Evolutionary conservation across 2,329 filamentous ascomycete genomes (phyloP).

Genomic region (Trichoderma sp.): DNA sequence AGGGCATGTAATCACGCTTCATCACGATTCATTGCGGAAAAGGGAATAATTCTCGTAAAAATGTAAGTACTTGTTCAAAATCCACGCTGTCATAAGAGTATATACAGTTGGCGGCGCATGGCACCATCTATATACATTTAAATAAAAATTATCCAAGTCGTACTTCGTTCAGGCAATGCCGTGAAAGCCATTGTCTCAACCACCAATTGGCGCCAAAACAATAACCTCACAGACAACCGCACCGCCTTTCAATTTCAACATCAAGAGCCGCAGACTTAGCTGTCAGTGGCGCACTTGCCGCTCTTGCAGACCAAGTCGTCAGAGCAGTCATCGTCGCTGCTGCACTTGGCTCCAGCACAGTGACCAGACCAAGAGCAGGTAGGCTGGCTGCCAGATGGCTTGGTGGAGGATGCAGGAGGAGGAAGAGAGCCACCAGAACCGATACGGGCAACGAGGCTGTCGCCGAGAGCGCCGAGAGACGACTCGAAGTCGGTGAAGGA

Average conservation of each 20-base stretch:
- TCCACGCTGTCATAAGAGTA: conserved; percentile 7
- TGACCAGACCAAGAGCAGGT: conserved; percentile 22
- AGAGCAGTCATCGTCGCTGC: conserved; percentile 19
- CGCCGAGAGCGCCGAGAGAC: conserved; percentile 48
- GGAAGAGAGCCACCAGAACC: not conserved
- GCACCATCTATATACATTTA: not conserved
- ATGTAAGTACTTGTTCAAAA: not conserved
- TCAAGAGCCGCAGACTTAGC: not conserved
- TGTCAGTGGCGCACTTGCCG: not conserved
- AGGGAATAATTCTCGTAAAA: not conserved
- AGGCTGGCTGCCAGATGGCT: not conserved
- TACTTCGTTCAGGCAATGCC: not conserved
- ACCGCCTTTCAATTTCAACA: not conserved
- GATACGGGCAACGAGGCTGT: conserved; percentile 47
- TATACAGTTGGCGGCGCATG: not conserved
- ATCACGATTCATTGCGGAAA: not conserved
- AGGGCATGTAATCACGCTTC: too few relatives aligned
- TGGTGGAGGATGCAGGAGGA: not conserved
- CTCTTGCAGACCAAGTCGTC: conserved; percentile 23
- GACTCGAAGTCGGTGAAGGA: conserved; percentile 46
- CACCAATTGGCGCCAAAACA: not conserved
- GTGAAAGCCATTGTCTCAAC: not conserved
- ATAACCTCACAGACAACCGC: too few relatives aligned
- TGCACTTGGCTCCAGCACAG: conserved; percentile 18
- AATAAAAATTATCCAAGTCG: not conserved